Percentiles rank a stretch among this genome's conserved stretches.
These are phyloP conservation scores for Wilcoxina mikolae DNA, from an alignment of 495 filamentous ascomycete genomes.

Conservation along the genomic window DNA sequence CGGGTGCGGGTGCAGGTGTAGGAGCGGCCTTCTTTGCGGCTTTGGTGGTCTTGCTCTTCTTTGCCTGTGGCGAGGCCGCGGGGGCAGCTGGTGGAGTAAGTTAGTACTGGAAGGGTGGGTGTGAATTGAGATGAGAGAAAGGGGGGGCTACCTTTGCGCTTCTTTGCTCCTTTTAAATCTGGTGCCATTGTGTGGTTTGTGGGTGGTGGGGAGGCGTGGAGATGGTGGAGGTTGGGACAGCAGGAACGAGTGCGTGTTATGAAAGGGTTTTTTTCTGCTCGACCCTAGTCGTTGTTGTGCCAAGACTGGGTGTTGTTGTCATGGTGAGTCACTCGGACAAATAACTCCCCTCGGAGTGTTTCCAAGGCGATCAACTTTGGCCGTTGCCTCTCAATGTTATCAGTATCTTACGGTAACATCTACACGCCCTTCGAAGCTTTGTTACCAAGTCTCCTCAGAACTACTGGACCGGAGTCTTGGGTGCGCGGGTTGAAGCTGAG, in stretches of 20 bases:
- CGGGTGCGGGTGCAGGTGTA: constrained; percentile 7
- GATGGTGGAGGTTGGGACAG: not conserved
- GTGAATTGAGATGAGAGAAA: constrained; percentile 5
- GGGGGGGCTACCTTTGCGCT: constrained; percentile 49
- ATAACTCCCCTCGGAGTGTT: too few species aligned
- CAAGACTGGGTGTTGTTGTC: not conserved
- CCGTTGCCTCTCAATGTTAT: too few species aligned
- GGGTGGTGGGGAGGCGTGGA: not conserved
- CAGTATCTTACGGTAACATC: too few species aligned
- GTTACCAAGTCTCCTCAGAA: too few species aligned
- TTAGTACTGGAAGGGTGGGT: constrained; percentile 19
- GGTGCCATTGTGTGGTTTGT: not conserved
- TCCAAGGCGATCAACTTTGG: too few species aligned
- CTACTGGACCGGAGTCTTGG: too few species aligned
- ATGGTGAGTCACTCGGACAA: not conserved
- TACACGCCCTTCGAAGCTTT: too few species aligned
- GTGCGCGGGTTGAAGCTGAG: too few species aligned
- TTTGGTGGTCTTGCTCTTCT: constrained; percentile 40
- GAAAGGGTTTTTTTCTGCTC: not conserved
- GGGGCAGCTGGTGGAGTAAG: constrained; percentile 30
- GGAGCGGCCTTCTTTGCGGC: not conserved
- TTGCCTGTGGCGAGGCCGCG: constrained; percentile 40
- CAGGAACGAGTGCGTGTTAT: not conserved
- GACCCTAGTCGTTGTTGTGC: not conserved
- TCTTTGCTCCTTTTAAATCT: constrained; percentile 33